A percentile compares a stretch with the other conserved stretches of the same genome.
Evolutionary conservation across 139 green algal species (phyloP).

Genomic region (Auxenochlorella pyrenoidosa): DNA sequence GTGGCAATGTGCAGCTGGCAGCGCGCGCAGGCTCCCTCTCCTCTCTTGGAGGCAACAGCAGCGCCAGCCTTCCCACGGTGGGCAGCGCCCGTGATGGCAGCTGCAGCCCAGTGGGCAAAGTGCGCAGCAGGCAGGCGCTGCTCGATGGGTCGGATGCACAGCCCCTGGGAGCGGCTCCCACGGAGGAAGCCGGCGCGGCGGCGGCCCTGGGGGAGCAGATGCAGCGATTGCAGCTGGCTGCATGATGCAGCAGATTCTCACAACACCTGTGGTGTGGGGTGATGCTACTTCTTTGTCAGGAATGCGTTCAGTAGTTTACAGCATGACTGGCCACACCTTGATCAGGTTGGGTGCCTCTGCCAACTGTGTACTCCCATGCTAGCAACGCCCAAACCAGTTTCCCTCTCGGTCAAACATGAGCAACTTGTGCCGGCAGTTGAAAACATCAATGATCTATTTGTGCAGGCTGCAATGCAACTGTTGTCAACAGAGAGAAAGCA

Average conservation of each 20-base stretch:
- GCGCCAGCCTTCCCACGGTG: not conserved
- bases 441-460: no score
- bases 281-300: no score
- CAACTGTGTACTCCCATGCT: no score
- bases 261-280: not conserved
- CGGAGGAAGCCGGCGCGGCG: not conserved
- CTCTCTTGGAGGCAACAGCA: not conserved
- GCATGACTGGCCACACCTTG: no score
- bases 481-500: no score
- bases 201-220: not conserved
- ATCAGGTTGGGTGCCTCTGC: no score
- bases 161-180: not conserved
- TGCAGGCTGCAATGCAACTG: no score
- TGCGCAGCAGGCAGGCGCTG: not conserved
- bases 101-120: conserved; percentile 1
- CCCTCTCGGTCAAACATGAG: no score
- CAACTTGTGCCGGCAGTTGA: no score
- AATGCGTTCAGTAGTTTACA: no score
- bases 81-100: not conserved
- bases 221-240: not conserved
- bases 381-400: no score
- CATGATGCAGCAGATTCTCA: not conserved
- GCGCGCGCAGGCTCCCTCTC: not conserved
- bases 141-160: not conserved
- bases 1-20: conserved; percentile 11